Percentiles rank a stretch among this genome's conserved stretches.
These are phyloP conservation scores for Verticillium albo-atrum DNA, from an alignment of 2,329 filamentous ascomycete species.

Conservation along the genomic window DNA sequence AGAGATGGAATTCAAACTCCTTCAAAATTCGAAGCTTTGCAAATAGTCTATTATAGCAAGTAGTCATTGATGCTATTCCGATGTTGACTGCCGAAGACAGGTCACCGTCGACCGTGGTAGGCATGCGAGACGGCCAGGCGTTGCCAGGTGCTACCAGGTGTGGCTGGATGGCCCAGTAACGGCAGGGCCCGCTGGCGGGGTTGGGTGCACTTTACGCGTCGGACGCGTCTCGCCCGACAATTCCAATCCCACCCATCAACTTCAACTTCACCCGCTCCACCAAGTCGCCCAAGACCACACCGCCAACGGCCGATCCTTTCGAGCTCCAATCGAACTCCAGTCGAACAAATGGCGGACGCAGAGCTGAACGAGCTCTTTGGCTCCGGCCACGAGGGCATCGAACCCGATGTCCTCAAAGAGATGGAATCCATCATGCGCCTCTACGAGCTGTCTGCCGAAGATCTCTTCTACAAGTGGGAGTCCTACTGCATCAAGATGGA, in stretches of 20 bases:
- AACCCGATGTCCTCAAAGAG: constrained; percentile 74
- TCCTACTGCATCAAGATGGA: constrained; percentile 96
- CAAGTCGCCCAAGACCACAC: neutral
- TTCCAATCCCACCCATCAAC: neutral
- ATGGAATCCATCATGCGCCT: constrained; percentile 82
- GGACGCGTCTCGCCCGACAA: neutral
- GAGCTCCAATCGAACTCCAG: neutral
- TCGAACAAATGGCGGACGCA: constrained; percentile 15
- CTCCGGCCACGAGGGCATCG: constrained; percentile 53
- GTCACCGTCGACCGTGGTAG: neutral
- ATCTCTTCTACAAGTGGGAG: constrained; percentile 98
- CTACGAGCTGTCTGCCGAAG: constrained; percentile 75
- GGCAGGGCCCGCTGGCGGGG: neutral
- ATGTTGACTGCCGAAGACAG: neutral
- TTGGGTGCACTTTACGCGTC: constrained; percentile 1
- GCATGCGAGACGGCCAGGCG: too few species aligned
- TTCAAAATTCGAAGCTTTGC: too few species aligned
- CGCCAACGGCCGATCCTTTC: neutral
- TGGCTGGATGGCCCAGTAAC: too few species aligned
- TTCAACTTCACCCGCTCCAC: neutral
- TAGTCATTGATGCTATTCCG: too few species aligned
- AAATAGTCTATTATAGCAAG: too few species aligned
- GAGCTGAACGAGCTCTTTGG: constrained; percentile 51
- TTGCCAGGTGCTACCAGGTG: too few species aligned
- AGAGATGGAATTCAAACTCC: too few species aligned